Conservation (phyloP, 2,329 filamentous ascomycete species). For the Didymella segeticola region DNA sequence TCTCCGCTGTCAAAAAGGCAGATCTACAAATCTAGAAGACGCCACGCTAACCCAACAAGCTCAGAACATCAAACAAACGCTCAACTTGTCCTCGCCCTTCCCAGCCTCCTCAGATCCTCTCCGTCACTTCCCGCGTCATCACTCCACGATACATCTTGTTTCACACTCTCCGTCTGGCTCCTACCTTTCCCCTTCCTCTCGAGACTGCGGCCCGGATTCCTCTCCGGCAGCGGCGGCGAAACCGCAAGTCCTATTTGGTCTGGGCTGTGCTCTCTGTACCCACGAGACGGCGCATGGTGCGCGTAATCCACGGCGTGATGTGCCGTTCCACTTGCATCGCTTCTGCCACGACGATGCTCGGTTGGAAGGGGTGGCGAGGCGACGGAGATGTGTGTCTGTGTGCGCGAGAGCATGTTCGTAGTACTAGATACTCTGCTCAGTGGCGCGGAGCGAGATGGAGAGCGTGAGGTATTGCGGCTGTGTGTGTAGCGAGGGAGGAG, state of each 20-base stretch:
- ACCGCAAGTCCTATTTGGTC: constrained; percentile 4
- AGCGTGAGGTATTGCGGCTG: constrained; percentile 2
- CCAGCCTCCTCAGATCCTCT: background rate
- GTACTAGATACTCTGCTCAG: constrained; percentile 8
- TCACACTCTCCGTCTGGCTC: background rate
- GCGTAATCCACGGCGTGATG: constrained; percentile 1
- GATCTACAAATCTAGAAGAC: too few relatives aligned
- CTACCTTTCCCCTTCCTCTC: background rate
- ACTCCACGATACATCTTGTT: background rate
- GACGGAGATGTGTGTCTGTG: background rate
- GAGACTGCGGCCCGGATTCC: background rate
- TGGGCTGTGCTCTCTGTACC: too few relatives aligned
- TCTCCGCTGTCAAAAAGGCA: too few relatives aligned
- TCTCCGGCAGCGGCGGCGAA: background rate
- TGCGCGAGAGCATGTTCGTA: background rate
- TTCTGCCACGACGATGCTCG: background rate
- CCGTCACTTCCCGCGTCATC: background rate
- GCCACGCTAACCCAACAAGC: background rate
- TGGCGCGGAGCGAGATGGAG: background rate
- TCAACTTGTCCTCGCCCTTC: constrained; percentile 2
- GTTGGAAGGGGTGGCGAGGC: background rate
- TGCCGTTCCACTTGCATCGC: background rate
- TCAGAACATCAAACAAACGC: background rate
- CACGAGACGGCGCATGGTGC: background rate
- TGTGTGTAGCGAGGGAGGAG: background rate